Base-by-base conservation (phyloP, 2,329 filamentous ascomycete species). In the Claviceps citrina region DNA sequence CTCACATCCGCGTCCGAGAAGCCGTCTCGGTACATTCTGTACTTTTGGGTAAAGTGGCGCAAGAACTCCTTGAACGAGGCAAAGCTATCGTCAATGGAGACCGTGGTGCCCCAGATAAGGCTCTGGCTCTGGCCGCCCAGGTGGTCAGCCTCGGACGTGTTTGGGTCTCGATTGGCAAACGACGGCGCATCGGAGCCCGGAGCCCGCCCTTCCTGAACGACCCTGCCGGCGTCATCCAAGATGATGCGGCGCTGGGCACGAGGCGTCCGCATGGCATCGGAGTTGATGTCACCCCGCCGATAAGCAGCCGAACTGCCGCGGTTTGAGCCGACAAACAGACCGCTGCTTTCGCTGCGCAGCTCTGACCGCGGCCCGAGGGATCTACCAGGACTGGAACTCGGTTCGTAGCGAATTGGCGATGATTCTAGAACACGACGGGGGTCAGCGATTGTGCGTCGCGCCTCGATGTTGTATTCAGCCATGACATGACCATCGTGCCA, bases 61-160 rank as follows among this genome's bases (percentile, higher is more conserved):
- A 98, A 66, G 54, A 98, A 98, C 47, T 91, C 86, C 54, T 91
- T 89, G 67, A 95, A 93, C 0, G 79, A 71, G 38, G 78, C 75
- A 59, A 93, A 83, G 0, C 85, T 86, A 57, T 96, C 87, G 44
- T 84, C 77, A 39, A 98, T 81, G 5, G 89, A 94, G 37, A 98
- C 84, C 30, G 93, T 96, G 32, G 91, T 98, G 58, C 91, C 91
- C 91, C 91, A 98, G 47, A 98, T 89, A 43, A 93, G 76, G 49
- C 81, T 78, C 41, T 81, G 80, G 30, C 83, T 84, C 43, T 76
- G 76, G 2, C 87, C 91, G 30, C 86, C 89, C 31, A 95, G 73
- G 1, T 71, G 75, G 54, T 95, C 83, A 1, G 91, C 91, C 58
- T 98, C 91, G 2, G 89, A 95, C 6, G 87, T 95, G 46, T 81